A percentile compares a stretch with the other conserved stretches of the same genome.
Conservation (phyloP, 148 eudicot genomes). For the Camellia sinensis region DNA sequence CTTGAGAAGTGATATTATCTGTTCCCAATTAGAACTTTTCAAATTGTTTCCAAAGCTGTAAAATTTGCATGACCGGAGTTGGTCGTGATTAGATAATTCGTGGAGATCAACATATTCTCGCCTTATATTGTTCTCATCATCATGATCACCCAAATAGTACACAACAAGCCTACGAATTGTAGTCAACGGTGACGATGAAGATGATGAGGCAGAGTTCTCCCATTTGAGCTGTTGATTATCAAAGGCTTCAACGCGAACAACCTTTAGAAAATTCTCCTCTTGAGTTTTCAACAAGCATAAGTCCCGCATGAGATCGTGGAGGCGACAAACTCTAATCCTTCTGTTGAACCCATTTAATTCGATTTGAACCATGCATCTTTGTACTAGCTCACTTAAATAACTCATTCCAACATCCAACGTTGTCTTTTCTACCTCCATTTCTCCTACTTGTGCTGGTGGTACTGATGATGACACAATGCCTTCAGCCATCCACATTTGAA, state of each 20-base stretch:
- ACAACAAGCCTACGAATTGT: background rate
- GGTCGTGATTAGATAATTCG: background rate
- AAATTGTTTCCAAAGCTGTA: background rate
- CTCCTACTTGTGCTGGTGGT: background rate
- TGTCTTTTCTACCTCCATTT: background rate
- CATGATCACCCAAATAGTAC: background rate
- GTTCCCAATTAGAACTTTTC: background rate
- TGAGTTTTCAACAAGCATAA: background rate
- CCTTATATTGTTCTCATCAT: no score
- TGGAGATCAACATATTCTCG: no score
- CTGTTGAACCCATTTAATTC: background rate
- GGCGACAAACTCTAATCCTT: no score
- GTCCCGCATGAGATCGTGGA: background rate
- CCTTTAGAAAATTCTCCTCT: background rate
- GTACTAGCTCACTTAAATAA: background rate
- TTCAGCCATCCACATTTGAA: constrained; percentile 36
- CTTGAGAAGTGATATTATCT: background rate
- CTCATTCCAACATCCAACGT: background rate
- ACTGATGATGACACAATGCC: constrained; percentile 22
- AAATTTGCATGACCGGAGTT: background rate
- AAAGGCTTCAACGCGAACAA: background rate
- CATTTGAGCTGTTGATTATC: background rate
- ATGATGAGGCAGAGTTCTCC: background rate
- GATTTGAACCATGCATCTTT: background rate
- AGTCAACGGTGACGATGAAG: background rate